Conservation (phyloP, 2,329 filamentous ascomycete species). For the Ustilaginoidea virens region DNA sequence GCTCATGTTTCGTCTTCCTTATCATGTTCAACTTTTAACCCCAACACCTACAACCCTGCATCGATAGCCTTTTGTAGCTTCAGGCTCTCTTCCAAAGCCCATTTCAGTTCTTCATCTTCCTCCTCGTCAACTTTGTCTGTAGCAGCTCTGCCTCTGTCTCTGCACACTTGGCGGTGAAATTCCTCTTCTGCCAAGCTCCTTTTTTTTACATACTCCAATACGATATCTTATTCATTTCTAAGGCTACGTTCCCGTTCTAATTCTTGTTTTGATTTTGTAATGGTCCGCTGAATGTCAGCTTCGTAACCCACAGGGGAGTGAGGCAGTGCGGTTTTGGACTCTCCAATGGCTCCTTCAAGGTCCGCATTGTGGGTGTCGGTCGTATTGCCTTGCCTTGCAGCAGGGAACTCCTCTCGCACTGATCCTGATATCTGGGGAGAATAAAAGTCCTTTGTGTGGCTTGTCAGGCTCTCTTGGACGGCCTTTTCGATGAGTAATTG, state of each 20-base stretch:
- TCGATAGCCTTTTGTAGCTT: slow-evolving; percentile 18
- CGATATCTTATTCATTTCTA: slow-evolving; percentile 53
- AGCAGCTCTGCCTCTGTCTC: slow-evolving; percentile 18
- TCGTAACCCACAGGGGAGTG: slow-evolving; percentile 1
- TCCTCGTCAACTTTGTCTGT: slow-evolving; percentile 16
- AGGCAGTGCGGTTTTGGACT: slow-evolving; percentile 13
- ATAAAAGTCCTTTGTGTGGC: slow-evolving; percentile 5
- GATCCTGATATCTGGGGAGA: slow-evolving; percentile 8
- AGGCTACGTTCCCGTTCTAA: slow-evolving; percentile 24
- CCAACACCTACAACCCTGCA: slow-evolving; percentile 11
- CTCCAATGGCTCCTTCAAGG: slow-evolving; percentile 24
- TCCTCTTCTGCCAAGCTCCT: slow-evolving; percentile 59
- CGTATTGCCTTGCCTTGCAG: not conserved
- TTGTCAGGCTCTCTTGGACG: slow-evolving; percentile 32
- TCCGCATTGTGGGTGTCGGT: slow-evolving; percentile 11
- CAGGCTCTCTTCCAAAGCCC: slow-evolving; percentile 40
- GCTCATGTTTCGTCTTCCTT: not conserved
- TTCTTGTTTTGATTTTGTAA: slow-evolving; percentile 28
- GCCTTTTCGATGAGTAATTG: slow-evolving; percentile 40
- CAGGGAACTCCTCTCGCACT: slow-evolving; percentile 6
- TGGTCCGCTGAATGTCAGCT: slow-evolving; percentile 26
- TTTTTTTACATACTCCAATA: slow-evolving; percentile 63
- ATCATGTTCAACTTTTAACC: not conserved
- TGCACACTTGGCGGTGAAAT: slow-evolving; percentile 19
- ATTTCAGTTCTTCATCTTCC: slow-evolving; percentile 39